A percentile compares a stretch with the other conserved stretches of the same genome.
Evolutionary conservation across 1,284 basidiomycete genomes (phyloP).

Genomic region (Cryptococcus depauperatus): DNA sequence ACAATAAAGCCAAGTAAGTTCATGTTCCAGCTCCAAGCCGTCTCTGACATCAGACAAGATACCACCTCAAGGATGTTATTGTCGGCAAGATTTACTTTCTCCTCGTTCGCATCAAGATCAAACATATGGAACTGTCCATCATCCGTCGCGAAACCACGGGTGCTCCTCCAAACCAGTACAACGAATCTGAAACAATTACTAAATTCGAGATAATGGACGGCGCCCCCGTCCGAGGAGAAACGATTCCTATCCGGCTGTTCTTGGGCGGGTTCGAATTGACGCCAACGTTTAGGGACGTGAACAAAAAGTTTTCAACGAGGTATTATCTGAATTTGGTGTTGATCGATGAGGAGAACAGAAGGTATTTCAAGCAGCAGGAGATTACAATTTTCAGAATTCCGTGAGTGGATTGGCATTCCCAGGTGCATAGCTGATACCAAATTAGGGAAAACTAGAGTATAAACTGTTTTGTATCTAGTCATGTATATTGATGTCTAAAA

Average conservation of each 20-base stretch:
- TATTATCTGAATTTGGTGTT: slow-evolving; percentile 96
- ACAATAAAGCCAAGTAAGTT: slow-evolving; percentile 94
- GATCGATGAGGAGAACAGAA: slow-evolving; percentile 87
- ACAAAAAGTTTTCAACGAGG: slow-evolving; percentile 95
- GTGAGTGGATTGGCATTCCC: too few relatives aligned
- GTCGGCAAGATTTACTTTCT: slow-evolving; percentile 99
- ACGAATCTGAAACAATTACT: slow-evolving; percentile 97
- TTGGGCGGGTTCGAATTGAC: slow-evolving; percentile 97
- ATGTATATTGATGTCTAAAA: too few relatives aligned
- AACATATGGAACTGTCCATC: slow-evolving; percentile 98
- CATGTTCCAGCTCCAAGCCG: neutral
- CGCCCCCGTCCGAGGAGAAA: slow-evolving; percentile 90
- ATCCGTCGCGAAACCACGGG: slow-evolving; percentile 96
- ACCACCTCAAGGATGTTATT: slow-evolving; percentile 97
- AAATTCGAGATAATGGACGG: slow-evolving; percentile 99
- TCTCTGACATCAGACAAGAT: slow-evolving; percentile 50
- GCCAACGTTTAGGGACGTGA: slow-evolving; percentile 96
- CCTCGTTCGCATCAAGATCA: slow-evolving; percentile 98
- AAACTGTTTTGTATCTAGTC: too few relatives aligned
- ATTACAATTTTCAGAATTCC: slow-evolving; percentile 42
- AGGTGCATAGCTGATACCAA: too few relatives aligned
- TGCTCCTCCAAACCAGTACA: slow-evolving; percentile 93
- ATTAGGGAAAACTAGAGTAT: too few relatives aligned
- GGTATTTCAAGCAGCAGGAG: slow-evolving; percentile 46
- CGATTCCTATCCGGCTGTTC: slow-evolving; percentile 95